Percentiles rank a stretch among this genome's conserved stretches.
phyloP scores from a whole-genome alignment of 2,329 filamentous ascomycete species.

The Beauveria medogensis region DNA sequence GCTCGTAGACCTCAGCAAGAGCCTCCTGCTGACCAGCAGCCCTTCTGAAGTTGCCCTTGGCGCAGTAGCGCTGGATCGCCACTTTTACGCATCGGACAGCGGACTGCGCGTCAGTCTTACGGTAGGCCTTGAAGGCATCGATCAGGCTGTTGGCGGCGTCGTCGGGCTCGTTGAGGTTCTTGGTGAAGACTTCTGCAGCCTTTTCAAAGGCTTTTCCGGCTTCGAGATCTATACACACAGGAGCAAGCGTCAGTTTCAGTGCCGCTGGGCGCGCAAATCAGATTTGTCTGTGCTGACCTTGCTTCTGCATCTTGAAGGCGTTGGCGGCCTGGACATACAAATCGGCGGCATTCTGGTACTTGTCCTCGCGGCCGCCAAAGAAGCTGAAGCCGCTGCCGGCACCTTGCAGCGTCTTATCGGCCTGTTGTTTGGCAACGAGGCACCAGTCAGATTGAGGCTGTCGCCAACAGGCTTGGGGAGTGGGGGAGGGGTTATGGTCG shows the following conservation, averaged over 20 bases:
- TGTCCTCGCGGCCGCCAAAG: conserved; percentile 80
- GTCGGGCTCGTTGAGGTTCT: conserved; percentile 81
- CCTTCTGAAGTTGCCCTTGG: conserved; percentile 82
- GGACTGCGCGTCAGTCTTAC: conserved; percentile 74
- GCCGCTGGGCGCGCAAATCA: not conserved
- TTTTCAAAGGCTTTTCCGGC: conserved; percentile 81
- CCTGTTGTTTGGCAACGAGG: conserved; percentile 43
- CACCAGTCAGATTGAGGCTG: not conserved
- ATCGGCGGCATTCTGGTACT: conserved; percentile 83
- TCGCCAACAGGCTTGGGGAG: not conserved
- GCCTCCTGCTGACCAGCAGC: conserved; percentile 88
- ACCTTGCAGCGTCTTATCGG: conserved; percentile 71
- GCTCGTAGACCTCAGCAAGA: conserved; percentile 77
- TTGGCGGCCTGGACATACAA: conserved; percentile 84
- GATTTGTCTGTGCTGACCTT: conserved; percentile 46
- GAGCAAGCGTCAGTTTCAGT: not conserved
- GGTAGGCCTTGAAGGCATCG: conserved; percentile 93
- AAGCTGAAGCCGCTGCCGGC: conserved; percentile 79
- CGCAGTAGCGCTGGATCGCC: conserved; percentile 78
- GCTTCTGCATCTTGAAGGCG: conserved; percentile 80
- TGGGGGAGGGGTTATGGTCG: conserved; percentile 20
- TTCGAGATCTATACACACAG: conserved; percentile 56
- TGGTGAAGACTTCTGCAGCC: conserved; percentile 71
- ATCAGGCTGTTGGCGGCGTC: conserved; percentile 82
- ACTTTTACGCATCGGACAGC: conserved; percentile 72